Conservation (phyloP, 2,329 filamentous ascomycete species). For the Fusarium phyllophilum region DNA sequence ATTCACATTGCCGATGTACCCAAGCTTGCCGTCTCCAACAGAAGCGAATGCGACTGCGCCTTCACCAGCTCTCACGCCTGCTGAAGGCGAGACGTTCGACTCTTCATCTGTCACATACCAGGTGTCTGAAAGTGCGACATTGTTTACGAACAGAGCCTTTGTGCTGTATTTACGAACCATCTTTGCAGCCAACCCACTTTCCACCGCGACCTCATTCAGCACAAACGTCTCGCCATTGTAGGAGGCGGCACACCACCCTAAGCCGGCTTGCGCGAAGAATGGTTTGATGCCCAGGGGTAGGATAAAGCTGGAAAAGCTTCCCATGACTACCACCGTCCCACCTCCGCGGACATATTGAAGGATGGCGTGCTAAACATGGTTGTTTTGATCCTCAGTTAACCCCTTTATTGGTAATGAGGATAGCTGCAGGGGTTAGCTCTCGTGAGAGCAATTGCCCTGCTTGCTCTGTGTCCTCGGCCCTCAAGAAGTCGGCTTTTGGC, state of each 20-base stretch:
- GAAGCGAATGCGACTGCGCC: not conserved
- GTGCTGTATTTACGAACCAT: not conserved
- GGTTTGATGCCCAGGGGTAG: not conserved
- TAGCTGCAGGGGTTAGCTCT: rapidly evolving
- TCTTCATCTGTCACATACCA: not conserved
- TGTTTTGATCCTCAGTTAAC: not conserved
- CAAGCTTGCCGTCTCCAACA: not conserved
- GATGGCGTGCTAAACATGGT: not conserved
- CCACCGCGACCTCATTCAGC: not conserved
- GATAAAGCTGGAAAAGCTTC: not conserved
- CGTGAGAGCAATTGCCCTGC: not conserved
- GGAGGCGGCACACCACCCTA: not conserved
- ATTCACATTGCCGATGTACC: not conserved
- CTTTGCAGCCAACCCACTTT: not conserved
- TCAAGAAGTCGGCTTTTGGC: not conserved
- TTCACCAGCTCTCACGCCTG: not conserved
- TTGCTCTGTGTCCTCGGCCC: rapidly evolving
- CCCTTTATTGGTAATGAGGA: not conserved
- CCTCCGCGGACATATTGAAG: rapidly evolving
- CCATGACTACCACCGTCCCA: not conserved
- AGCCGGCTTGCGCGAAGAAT: not conserved
- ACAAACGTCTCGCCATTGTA: not conserved
- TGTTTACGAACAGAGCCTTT: not conserved
- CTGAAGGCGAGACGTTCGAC: not conserved
- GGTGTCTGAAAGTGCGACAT: not conserved